A percentile compares a stretch with the other conserved stretches of the same genome.
phyloP scores from a whole-genome alignment of 345 rosid species.

The Carallia pectinifolia region DNA sequence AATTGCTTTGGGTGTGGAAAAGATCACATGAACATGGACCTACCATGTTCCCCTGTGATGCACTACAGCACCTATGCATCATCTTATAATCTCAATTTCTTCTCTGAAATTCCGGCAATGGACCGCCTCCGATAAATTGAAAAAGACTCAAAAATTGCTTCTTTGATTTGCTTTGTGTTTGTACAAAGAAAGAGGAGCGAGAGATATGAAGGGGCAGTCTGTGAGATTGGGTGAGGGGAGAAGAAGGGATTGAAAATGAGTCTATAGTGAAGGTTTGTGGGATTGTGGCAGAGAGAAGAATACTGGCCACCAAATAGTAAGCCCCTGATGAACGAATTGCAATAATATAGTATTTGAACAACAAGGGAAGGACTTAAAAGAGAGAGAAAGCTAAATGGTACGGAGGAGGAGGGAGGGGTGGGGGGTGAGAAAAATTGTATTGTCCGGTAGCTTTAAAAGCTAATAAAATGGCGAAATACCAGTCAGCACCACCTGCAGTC shows the following conservation, averaged over 20 bases:
- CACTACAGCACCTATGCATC: constrained; percentile 54
- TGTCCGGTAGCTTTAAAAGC: constrained; percentile 53
- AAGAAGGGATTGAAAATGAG: constrained; percentile 9
- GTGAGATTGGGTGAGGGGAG: background rate
- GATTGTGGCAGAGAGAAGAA: constrained; percentile 17
- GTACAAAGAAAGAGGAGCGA: no score
- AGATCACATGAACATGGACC: constrained; percentile 62
- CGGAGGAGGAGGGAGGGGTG: background rate
- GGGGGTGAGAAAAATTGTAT: background rate
- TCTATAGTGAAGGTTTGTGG: constrained; percentile 22
- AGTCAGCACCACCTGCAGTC: constrained; percentile 52
- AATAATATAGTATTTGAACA: constrained; percentile 41
- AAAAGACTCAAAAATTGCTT: background rate
- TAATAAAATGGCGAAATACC: constrained; percentile 50
- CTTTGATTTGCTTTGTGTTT: no score
- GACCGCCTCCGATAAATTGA: background rate
- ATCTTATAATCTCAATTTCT: constrained; percentile 8
- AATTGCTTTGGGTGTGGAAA: constrained; percentile 39
- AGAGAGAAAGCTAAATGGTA: constrained; percentile 7
- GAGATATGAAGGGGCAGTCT: no score
- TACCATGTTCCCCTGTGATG: constrained; percentile 42
- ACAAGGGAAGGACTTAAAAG: background rate
- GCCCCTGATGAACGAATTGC: constrained; percentile 15
- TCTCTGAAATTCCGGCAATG: background rate
- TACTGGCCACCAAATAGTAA: constrained; percentile 22